Conservation (phyloP, 2,329 filamentous ascomycete genomes). For the Penicillium verrucosum region DNA sequence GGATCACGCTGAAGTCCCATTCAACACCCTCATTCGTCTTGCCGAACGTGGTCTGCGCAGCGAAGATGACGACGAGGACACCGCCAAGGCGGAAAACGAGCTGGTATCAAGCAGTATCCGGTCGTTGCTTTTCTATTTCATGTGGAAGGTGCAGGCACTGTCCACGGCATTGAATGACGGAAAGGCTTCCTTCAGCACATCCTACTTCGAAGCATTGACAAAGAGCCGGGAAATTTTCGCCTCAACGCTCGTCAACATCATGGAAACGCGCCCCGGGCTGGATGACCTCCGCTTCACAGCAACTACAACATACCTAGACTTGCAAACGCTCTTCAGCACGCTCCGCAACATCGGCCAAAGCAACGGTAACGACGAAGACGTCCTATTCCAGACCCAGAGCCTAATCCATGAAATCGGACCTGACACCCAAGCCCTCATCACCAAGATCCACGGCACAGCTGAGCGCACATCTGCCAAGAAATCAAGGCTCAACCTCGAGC, state of each 20-base stretch:
- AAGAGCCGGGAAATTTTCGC: conserved; percentile 56
- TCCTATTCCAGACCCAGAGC: conserved; percentile 55
- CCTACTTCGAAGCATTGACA: conserved; percentile 66
- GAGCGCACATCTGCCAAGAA: conserved; percentile 77
- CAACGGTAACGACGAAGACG: conserved; percentile 41
- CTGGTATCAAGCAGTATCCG: conserved; percentile 73
- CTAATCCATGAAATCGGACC: conserved; percentile 68
- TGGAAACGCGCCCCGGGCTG: conserved; percentile 52
- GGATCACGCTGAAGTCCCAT: conserved; percentile 44
- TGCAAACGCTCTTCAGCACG: conserved; percentile 75
- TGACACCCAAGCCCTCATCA: conserved; percentile 62
- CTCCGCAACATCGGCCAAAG: conserved; percentile 54
- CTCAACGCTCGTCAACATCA: conserved; percentile 48
- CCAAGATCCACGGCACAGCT: conserved; percentile 71
- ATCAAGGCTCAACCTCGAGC: conserved; percentile 45
- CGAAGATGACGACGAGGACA: conserved; percentile 62
- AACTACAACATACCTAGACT: conserved; percentile 73
- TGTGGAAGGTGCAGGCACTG: conserved; percentile 77
- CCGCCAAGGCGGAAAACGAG: conserved; percentile 75
- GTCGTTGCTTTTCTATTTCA: conserved; percentile 80
- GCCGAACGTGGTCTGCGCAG: conserved; percentile 69
- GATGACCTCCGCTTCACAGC: conserved; percentile 76
- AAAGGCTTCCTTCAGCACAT: conserved; percentile 57
- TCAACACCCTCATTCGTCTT: conserved; percentile 68
- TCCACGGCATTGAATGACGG: conserved; percentile 53